phyloP scores from a whole-genome alignment of 108 stramenopile genomes.

The Mediolabrus comicus region DNA sequence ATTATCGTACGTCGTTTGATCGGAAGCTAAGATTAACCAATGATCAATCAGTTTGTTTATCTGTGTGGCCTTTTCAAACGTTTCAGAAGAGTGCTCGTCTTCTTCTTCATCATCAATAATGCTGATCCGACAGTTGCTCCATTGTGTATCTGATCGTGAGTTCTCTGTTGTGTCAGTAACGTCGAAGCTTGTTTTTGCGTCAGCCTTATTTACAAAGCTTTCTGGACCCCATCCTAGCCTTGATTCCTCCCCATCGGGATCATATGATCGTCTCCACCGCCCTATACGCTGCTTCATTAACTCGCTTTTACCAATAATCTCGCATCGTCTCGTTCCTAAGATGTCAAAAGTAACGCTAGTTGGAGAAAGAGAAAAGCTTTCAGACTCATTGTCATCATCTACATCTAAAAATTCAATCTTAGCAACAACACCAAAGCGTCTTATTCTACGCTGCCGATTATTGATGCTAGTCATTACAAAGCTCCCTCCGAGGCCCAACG shows the following conservation, averaged over 20 bases:
- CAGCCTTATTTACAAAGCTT: conserved; percentile 47
- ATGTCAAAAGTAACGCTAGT: conserved; percentile 65
- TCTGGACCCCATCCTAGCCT: conserved; percentile 66
- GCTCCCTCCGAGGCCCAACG: conserved; percentile 55
- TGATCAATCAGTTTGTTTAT: conserved; percentile 44
- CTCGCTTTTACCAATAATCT: too few relatives aligned
- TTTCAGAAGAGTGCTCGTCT: conserved; percentile 12
- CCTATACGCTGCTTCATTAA: conserved; percentile 59
- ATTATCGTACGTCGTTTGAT: conserved; percentile 56
- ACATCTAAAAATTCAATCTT: conserved; percentile 54
- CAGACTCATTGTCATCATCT: conserved; percentile 6
- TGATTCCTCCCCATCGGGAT: conserved; percentile 68
- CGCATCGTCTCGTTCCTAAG: conserved; percentile 37
- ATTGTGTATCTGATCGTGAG: conserved; percentile 1
- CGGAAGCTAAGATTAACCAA: conserved; percentile 55
- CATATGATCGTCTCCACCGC: conserved; percentile 62
- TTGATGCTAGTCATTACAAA: conserved; percentile 64
- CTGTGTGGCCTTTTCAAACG: conserved; percentile 17
- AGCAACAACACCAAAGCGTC: conserved; percentile 51
- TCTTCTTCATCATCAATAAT: conserved; percentile 20
- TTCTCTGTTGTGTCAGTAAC: background rate
- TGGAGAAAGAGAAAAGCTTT: conserved; percentile 24
- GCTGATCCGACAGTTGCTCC: conserved; percentile 7
- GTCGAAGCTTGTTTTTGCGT: background rate
- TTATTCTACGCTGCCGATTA: conserved; percentile 37